A percentile compares a stretch with the other conserved stretches of the same genome.
phyloP scores from a whole-genome alignment of 176 grass and related monocot species.

The Rhipidocladum racemiflorum region DNA sequence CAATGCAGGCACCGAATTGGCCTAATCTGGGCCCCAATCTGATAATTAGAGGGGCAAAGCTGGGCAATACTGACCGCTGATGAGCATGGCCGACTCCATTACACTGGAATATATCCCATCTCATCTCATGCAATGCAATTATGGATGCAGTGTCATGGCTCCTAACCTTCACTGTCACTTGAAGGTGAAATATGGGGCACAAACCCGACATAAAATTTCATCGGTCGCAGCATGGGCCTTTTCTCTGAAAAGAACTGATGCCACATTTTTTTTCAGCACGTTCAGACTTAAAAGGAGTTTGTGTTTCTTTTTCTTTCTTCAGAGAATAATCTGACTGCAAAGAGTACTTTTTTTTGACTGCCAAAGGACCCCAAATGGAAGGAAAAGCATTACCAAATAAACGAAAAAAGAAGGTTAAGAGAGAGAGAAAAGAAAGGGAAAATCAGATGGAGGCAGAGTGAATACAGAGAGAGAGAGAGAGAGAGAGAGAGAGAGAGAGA shows the following conservation, averaged over 20 bases:
- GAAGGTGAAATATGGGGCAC: conserved; percentile 8
- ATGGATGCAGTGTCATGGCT: conserved; percentile 2
- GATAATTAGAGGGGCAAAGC: not conserved
- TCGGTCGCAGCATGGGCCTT: conserved; percentile 34
- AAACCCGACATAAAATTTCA: conserved; percentile 15
- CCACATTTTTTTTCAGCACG: not conserved
- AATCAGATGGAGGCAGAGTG: not conserved
- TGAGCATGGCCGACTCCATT: not conserved
- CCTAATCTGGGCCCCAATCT: conserved; percentile 11
- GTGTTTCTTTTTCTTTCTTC: not conserved
- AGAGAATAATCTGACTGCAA: not conserved
- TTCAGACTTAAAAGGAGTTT: not conserved
- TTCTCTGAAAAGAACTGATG: conserved; percentile 13
- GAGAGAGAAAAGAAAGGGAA: not conserved
- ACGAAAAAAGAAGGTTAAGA: not conserved
- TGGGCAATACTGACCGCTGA: not conserved
- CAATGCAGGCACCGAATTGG: not conserved
- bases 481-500: not conserved
- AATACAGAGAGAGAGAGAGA: not conserved
- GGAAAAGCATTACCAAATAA: not conserved
- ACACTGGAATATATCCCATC: not conserved
- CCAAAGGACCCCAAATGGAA: not conserved
- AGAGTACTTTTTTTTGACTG: not conserved
- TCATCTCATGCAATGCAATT: conserved; percentile 10
- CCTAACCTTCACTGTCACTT: conserved; percentile 31